Evolutionary conservation across 2,329 filamentous ascomycete species (phyloP).

Genomic region (Westerdykella aurantiaca): DNA sequence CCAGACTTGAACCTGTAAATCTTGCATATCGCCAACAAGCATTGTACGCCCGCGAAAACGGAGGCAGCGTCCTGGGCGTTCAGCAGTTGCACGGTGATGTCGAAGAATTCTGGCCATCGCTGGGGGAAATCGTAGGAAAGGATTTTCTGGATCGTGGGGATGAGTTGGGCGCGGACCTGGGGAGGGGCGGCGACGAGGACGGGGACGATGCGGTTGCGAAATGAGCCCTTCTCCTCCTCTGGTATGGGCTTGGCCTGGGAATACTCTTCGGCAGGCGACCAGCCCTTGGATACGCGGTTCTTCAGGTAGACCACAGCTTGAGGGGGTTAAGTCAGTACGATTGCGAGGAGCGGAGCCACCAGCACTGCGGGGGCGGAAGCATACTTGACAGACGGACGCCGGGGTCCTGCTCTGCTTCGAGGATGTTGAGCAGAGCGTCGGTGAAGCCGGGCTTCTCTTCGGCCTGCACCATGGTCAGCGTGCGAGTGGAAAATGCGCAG

Average conservation of each 20-base stretch:
- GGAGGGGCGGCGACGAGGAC: conserved; percentile 75
- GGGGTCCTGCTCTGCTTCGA: conserved; percentile 80
- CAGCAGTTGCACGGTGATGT: conserved; percentile 83
- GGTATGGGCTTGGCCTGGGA: conserved; percentile 68
- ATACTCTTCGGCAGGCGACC: conserved; percentile 72
- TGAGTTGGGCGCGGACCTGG: conserved; percentile 83
- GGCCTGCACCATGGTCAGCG: conserved; percentile 52
- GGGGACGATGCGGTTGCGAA: conserved; percentile 83
- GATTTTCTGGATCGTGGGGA: conserved; percentile 92
- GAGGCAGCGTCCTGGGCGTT: conserved; percentile 79
- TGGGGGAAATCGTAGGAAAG: conserved; percentile 92
- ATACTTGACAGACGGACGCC: conserved; percentile 83
- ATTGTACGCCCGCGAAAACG: conserved; percentile 90
- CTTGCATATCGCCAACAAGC: conserved; percentile 86
- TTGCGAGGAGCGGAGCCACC: not conserved
- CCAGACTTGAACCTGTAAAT: conserved; percentile 92
- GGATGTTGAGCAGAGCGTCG: conserved; percentile 82
- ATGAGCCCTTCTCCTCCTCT: conserved; percentile 81
- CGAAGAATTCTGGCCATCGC: conserved; percentile 90
- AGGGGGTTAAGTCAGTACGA: conserved; percentile 19
- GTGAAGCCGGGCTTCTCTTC: conserved; percentile 87
- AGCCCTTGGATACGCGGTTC: conserved; percentile 91
- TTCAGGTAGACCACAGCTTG: conserved; percentile 95
- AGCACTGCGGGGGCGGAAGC: conserved; percentile 14
- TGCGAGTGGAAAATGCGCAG: conserved; percentile 7